Conservation (phyloP, 2,329 filamentous ascomycete genomes). For the Fusarium sp. region DNA sequence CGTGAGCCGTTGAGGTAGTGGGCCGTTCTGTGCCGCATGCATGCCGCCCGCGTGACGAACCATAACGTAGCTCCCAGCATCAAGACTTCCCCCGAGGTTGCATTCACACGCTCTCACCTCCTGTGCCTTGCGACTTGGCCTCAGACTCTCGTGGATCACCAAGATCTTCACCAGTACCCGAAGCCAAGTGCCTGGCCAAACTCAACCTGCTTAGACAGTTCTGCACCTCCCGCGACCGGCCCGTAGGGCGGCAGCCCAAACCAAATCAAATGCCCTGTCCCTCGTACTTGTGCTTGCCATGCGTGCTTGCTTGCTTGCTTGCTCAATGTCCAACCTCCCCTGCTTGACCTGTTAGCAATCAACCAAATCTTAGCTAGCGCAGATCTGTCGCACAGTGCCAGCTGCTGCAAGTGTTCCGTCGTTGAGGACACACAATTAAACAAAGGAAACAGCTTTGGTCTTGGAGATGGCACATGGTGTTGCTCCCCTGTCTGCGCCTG, state of each 20-base stretch:
- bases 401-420: constrained; percentile 7
- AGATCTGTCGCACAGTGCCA: constrained; percentile 46
- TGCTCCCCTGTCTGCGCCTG: constrained; percentile 40
- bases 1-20: constrained; percentile 41
- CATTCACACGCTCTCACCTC: neutral
- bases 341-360: constrained; percentile 40
- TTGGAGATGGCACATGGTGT: constrained; percentile 37
- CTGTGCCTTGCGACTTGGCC: constrained; percentile 1
- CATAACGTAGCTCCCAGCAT: constrained; percentile 27
- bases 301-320: neutral
- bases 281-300: neutral
- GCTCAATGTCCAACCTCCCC: constrained; percentile 30
- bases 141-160: neutral
- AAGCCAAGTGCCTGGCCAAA: constrained; percentile 23
- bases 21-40: constrained; percentile 44
- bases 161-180: constrained; percentile 15
- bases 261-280: constrained; percentile 2
- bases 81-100: constrained; percentile 1
- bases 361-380: constrained; percentile 46
- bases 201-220: constrained; percentile 24
- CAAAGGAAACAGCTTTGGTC: constrained; percentile 35
- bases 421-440: constrained; percentile 38
- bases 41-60: constrained; percentile 45
- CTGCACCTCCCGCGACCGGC: constrained; percentile 19
- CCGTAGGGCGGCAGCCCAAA: constrained; percentile 14